phyloP scores from a whole-genome alignment of 371 early-diverging fungal genomes.

The Mucor sp. region DNA sequence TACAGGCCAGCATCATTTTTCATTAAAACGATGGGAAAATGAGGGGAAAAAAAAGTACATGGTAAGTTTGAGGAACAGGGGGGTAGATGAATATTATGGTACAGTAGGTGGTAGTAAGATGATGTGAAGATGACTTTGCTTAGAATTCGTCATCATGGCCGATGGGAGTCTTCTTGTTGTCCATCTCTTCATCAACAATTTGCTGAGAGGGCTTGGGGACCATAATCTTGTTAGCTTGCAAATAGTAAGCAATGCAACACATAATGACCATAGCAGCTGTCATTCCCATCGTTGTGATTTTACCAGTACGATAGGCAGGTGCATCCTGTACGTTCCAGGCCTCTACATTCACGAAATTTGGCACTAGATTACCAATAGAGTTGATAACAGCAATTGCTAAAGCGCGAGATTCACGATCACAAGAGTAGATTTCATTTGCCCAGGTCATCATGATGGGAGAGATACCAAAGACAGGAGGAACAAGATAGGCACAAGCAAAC shows the following conservation, averaged over 20 bases:
- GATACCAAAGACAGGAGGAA: constrained; percentile 35
- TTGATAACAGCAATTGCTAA: constrained; percentile 44
- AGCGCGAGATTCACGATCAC: constrained; percentile 35
- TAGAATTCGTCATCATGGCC: constrained; percentile 21
- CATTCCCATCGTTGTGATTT: constrained; percentile 38
- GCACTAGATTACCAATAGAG: constrained; percentile 39
- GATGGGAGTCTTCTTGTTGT: constrained; percentile 15
- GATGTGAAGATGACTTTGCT: not conserved
- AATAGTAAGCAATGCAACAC: constrained; percentile 15
- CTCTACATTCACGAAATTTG: constrained; percentile 41
- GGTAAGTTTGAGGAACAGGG: not conserved
- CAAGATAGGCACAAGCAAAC: constrained; percentile 38
- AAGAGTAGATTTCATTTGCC: constrained; percentile 41
- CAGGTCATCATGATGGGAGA: constrained; percentile 47
- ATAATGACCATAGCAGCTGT: constrained; percentile 35
- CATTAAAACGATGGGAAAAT: not conserved
- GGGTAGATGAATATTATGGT: not conserved
- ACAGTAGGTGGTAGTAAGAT: not conserved
- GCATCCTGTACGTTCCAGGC: constrained; percentile 32
- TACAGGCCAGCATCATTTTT: constrained; percentile 3
- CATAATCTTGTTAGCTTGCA: constrained; percentile 29
- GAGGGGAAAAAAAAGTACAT: not conserved
- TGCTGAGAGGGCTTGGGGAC: constrained; percentile 39
- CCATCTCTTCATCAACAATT: constrained; percentile 30
- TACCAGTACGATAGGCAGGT: constrained; percentile 36